Evolutionary conservation across 331 rosid species (phyloP).

Genomic region (Stylosanthes scabra): DNA sequence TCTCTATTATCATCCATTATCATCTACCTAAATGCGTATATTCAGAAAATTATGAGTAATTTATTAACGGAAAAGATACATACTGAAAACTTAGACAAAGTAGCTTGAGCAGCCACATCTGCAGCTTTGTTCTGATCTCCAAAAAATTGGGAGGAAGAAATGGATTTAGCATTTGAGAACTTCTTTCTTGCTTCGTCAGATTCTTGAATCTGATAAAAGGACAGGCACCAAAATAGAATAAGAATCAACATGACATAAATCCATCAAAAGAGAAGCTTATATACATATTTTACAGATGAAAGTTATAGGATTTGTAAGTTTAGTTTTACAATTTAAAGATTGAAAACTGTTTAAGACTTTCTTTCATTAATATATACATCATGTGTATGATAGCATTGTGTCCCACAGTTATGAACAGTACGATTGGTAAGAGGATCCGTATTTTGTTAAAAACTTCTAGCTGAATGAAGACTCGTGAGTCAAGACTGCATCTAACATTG

Average conservation of each 20-base stretch:
- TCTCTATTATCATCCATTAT: not conserved
- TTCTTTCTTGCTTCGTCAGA: slow-evolving; percentile 96
- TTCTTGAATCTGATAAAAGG: slow-evolving; percentile 64
- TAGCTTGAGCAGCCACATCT: slow-evolving; percentile 63
- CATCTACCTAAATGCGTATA: slow-evolving; percentile 7
- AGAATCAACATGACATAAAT: slow-evolving; percentile 1
- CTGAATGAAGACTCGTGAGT: not conserved
- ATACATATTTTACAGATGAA: slow-evolving; percentile 5
- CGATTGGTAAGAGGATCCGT: not conserved
- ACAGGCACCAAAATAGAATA: slow-evolving; percentile 10
- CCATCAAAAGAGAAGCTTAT: not conserved
- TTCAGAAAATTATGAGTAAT: slow-evolving; percentile 2
- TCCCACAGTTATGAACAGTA: not conserved
- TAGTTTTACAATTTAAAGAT: not conserved
- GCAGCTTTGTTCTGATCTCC: slow-evolving; percentile 83
- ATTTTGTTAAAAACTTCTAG: not conserved
- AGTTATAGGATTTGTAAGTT: not conserved
- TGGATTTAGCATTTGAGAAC: slow-evolving; percentile 96
- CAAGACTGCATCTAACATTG: not conserved
- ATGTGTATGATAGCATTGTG: not conserved
- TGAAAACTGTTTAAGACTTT: not conserved
- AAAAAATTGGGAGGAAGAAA: slow-evolving; percentile 91
- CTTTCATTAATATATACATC: not conserved
- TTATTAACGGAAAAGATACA: slow-evolving; percentile 33
- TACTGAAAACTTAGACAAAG: slow-evolving; percentile 92